Base-by-base conservation (phyloP, 2,329 filamentous ascomycete genomes). In the Biscogniauxia marginata region DNA sequence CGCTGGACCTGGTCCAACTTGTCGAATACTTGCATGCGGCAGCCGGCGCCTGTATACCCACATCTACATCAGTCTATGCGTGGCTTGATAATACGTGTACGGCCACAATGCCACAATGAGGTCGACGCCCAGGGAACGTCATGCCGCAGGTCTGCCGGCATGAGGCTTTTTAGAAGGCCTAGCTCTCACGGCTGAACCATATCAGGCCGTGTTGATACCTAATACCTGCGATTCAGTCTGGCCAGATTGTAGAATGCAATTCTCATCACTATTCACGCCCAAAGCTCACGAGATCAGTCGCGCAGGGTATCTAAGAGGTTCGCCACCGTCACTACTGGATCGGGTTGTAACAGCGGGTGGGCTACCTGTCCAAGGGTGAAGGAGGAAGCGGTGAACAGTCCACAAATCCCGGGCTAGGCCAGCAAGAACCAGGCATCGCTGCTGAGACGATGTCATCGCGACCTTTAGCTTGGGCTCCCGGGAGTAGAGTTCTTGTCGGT, bases 1-100 rank as follows among this genome's bases (percentile, higher is more conserved):
- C 59, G 65, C 67, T 68, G 64, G 65, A 62, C 63, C 65, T 70
- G 56, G 63, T 64, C 54, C 48, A 49, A 55, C 59, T 63, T 54
- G 51, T 49, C 30, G 44, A 55, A 60, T 50, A 55, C 58, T 54
- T 60, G 60, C 61, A 62, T 59, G 60, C 59, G 57, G 58, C 61
- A 53, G 57, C 46, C 56, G 54, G 57, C 54, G 47, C 53, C 53
- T 56, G 52, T 53, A 55, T 53, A 53, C 59, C 62, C 52, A 54
- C 55, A 58, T 50, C 59, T 57, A 60, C 60, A 62, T 57, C 60
- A 57, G 58, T 49, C 51, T 49, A 39, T 50, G 55, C 56, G 62
- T 59, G 62, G 53, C 58, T 55, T 52, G 50, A 47, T 60, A 47
- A 44, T 53, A 58, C 55, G 58, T 60, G 62, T 49, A 58, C 58